These are phyloP conservation scores for Mortierella sp. DNA, from an alignment of 371 early-diverging fungal genomes.

Conservation along the genomic window DNA sequence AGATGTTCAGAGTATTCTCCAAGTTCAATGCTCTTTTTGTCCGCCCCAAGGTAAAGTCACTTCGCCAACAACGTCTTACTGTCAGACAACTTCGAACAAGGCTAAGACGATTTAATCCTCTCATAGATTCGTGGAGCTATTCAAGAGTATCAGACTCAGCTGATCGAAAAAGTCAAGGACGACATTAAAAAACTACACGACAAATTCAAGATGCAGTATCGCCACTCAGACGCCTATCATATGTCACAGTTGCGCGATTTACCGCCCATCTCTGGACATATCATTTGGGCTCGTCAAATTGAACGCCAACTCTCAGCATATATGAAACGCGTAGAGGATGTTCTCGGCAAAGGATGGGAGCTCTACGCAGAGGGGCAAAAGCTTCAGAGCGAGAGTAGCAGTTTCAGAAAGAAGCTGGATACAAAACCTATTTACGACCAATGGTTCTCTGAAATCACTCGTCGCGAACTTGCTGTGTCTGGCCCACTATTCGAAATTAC, in stretches of 20 bases:
- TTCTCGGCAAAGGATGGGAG: constrained; percentile 98
- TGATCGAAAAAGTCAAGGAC: constrained; percentile 97
- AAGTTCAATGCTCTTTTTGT: constrained; percentile 99
- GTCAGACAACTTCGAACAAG: not conserved
- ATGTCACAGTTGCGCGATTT: constrained; percentile 95
- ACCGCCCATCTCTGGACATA: constrained; percentile 94
- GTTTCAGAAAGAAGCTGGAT: constrained; percentile 95
- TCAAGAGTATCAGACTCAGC: constrained; percentile 98
- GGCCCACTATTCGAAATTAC: constrained; percentile 95
- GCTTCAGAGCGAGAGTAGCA: constrained; percentile 88
- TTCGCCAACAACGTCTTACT: not conserved
- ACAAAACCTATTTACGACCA: constrained; percentile 90
- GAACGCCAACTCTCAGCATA: constrained; percentile 95
- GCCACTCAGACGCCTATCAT: constrained; percentile 87
- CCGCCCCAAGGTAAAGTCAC: constrained; percentile 83
- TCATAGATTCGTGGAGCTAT: constrained; percentile 96
- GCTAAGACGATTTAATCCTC: not conserved
- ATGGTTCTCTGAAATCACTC: constrained; percentile 92
- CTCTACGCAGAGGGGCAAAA: constrained; percentile 97
- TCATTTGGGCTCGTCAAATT: constrained; percentile 98
- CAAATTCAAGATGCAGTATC: constrained; percentile 95
- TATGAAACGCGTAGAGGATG: constrained; percentile 98
- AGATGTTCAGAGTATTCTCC: constrained; percentile 99
- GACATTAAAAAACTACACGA: constrained; percentile 96
- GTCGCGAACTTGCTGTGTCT: constrained; percentile 87